Conservation (phyloP, 352 stramenopile species). For the Globisporangium yorkense region DNA sequence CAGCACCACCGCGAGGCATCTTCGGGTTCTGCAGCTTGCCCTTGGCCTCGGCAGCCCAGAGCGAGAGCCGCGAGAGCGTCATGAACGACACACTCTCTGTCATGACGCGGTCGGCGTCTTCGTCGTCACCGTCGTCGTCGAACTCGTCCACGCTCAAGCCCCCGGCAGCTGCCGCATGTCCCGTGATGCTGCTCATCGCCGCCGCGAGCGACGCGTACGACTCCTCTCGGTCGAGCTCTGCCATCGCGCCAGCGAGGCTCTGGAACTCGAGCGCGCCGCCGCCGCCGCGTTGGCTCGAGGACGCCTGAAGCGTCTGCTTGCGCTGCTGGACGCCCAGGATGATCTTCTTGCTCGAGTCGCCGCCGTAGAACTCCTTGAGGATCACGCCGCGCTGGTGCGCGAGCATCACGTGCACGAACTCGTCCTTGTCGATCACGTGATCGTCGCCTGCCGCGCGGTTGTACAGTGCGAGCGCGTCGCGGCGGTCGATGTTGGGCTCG, state of each 20-base stretch:
- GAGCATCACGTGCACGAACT: conserved; percentile 75
- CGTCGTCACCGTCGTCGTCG: conserved; percentile 24
- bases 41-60: conserved; percentile 55
- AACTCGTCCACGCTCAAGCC: conserved; percentile 5
- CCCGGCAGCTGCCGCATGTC: not conserved
- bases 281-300: not conserved
- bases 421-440: conserved; percentile 74
- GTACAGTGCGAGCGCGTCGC: conserved; percentile 52
- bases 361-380: conserved; percentile 54
- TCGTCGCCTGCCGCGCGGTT: conserved; percentile 61
- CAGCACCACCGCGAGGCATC: not conserved
- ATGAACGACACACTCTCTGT: conserved; percentile 63
- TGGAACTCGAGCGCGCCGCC: conserved; percentile 15
- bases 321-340: conserved; percentile 39
- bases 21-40: conserved; percentile 26
- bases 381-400: conserved; percentile 61
- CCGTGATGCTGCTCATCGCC: conserved; percentile 31
- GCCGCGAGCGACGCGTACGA: conserved; percentile 52
- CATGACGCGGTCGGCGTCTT: conserved; percentile 18
- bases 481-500: conserved; percentile 59
- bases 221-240: conserved; percentile 41
- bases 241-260: conserved; percentile 16
- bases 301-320: conserved; percentile 26
- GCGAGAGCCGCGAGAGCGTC: conserved; percentile 45
- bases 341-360: conserved; percentile 49